phyloP scores from a whole-genome alignment of 148 eudicot genomes.

The Heliamphora exappendiculata region DNA sequence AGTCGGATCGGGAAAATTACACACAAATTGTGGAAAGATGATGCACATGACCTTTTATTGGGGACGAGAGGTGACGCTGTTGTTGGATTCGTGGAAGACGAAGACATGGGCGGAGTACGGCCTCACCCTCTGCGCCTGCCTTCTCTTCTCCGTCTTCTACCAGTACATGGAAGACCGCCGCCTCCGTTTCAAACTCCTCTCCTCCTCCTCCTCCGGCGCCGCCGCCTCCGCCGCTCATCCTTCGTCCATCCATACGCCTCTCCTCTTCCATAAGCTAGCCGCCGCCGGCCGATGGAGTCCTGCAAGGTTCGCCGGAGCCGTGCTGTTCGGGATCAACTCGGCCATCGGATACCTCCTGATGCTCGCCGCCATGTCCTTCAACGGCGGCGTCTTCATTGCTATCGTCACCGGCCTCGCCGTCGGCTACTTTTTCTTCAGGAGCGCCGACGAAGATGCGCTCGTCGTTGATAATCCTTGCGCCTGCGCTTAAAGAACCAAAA shows the following conservation, averaged over 20 bases:
- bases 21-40: conserved; percentile 16
- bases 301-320: conserved; percentile 17
- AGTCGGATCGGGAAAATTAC: neutral
- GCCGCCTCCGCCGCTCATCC: neutral
- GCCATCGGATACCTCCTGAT: conserved; percentile 46
- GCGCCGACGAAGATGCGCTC: conserved; percentile 22
- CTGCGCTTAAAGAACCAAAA: conserved; percentile 24
- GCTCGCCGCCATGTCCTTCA: conserved; percentile 55
- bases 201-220: neutral
- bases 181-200: conserved; percentile 21
- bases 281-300: neutral
- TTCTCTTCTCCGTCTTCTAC: conserved; percentile 38
- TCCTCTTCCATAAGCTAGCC: conserved; percentile 12
- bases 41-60: conserved; percentile 69
- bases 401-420: conserved; percentile 31
- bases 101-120: conserved; percentile 25
- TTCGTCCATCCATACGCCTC: neutral
- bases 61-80: conserved; percentile 31
- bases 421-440: conserved; percentile 37
- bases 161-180: conserved; percentile 43
- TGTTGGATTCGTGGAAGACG: conserved; percentile 41
- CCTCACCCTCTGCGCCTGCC: conserved; percentile 25
- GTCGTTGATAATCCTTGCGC: conserved; percentile 46
- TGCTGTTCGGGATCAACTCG: conserved; percentile 35
- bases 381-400: conserved; percentile 44